phyloP scores from a whole-genome alignment of 495 filamentous ascomycete genomes.

The Talaromyces thailandensis region DNA sequence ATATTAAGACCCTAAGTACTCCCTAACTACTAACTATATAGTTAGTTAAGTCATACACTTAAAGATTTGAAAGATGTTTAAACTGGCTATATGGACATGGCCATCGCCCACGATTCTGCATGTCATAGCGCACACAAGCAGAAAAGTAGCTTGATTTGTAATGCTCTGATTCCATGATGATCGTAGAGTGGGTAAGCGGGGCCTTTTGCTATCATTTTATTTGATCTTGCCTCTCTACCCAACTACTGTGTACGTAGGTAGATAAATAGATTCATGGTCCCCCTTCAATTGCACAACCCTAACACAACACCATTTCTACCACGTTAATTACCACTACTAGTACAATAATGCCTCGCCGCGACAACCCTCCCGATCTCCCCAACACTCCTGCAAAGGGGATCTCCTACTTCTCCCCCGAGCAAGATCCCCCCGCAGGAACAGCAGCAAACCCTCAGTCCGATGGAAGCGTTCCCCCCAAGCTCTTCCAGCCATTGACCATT shows the following conservation, averaged over 20 bases:
- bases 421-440: constrained; percentile 55
- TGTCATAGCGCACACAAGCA: neutral
- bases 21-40: too few species aligned
- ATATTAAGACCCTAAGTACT: neutral
- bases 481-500: constrained; percentile 58
- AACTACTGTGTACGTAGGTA: too few species aligned
- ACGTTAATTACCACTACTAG: neutral
- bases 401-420: constrained; percentile 61
- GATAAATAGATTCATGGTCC: too few species aligned
- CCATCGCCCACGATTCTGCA: too few species aligned
- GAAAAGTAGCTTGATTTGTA: neutral
- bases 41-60: too few species aligned
- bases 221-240: too few species aligned
- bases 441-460: constrained; percentile 51
- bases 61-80: neutral
- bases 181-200: neutral
- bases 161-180: neutral
- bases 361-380: constrained; percentile 24
- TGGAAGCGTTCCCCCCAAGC: constrained; percentile 50
- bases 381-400: constrained; percentile 41
- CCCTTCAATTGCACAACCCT: too few species aligned
- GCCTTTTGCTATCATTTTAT: too few species aligned
- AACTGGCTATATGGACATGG: neutral
- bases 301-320: too few species aligned
- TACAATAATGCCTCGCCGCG: constrained; percentile 7